Evolutionary conservation across 2,329 filamentous ascomycete species (phyloP).

Genomic region (Cytospora piceicola): DNA sequence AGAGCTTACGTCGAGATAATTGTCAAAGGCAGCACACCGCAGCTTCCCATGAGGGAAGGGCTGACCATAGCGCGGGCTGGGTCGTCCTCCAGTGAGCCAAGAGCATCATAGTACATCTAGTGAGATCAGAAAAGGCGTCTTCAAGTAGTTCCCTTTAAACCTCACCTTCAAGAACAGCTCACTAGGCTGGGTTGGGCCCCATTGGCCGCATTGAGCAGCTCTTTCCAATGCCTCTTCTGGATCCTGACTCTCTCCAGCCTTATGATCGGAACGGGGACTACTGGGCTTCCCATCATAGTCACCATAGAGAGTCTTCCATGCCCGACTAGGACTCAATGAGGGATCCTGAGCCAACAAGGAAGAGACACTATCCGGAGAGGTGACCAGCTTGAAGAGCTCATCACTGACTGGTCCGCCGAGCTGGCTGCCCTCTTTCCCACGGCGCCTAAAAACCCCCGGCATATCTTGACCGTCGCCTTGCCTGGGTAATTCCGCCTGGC

Average conservation of each 20-base stretch:
- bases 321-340: conserved; percentile 53
- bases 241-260: conserved; percentile 34
- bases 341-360: conserved; percentile 60
- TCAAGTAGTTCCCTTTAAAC: not conserved
- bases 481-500: conserved; percentile 31
- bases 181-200: conserved; percentile 66
- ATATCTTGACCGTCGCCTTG: conserved; percentile 3
- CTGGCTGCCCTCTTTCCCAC: conserved; percentile 17
- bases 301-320: conserved; percentile 60
- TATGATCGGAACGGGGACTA: conserved; percentile 26
- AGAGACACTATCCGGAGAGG: conserved; percentile 57
- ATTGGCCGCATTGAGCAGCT: conserved; percentile 67
- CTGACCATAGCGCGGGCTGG: conserved; percentile 55
- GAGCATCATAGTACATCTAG: conserved; percentile 68
- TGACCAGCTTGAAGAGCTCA: conserved; percentile 57
- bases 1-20: conserved; percentile 62
- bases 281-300: conserved; percentile 32
- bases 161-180: conserved; percentile 66
- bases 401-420: conserved; percentile 43
- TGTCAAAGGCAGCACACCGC: conserved; percentile 68
- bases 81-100: conserved; percentile 58
- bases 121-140: conserved; percentile 8
- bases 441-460: conserved; percentile 12
- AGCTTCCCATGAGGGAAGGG: conserved; percentile 54
- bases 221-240: conserved; percentile 52